phyloP scores from a whole-genome alignment of 441 rosid genomes.

The Erysimum pusillum region DNA sequence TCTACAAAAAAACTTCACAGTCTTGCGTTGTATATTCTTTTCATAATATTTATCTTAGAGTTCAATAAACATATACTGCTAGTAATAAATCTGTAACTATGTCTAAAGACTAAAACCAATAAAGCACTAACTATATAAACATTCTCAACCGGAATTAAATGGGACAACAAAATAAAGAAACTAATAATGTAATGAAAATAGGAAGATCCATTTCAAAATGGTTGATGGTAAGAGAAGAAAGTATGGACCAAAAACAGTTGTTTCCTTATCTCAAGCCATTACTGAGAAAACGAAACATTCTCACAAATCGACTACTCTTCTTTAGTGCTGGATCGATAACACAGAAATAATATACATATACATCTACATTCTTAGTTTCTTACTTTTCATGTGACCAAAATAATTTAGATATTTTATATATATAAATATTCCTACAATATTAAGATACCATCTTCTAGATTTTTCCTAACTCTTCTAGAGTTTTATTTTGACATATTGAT shows the following conservation, averaged over 20 bases:
- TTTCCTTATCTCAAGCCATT: constrained; percentile 39
- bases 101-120: background rate
- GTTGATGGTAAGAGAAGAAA: constrained; percentile 29
- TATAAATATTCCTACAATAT: background rate
- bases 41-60: background rate
- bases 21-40: background rate
- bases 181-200: constrained; percentile 2
- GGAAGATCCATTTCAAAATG: constrained; percentile 6
- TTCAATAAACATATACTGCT: background rate
- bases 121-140: constrained; percentile 4
- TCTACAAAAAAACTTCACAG: background rate
- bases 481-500: background rate
- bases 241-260: constrained; percentile 45
- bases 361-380: background rate
- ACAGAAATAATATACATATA: background rate
- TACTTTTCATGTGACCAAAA: constrained; percentile 13
- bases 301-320: constrained; percentile 18
- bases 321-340: constrained; percentile 4
- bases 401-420: background rate
- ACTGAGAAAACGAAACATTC: constrained; percentile 44
- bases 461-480: background rate
- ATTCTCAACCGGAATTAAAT: constrained; percentile 20
- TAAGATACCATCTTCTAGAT: background rate
- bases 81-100: background rate
- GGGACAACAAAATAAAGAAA: constrained; percentile 24